Evolutionary conservation across 164 flowering plant species (phyloP).

Genomic region (Houttuynia cordata): DNA sequence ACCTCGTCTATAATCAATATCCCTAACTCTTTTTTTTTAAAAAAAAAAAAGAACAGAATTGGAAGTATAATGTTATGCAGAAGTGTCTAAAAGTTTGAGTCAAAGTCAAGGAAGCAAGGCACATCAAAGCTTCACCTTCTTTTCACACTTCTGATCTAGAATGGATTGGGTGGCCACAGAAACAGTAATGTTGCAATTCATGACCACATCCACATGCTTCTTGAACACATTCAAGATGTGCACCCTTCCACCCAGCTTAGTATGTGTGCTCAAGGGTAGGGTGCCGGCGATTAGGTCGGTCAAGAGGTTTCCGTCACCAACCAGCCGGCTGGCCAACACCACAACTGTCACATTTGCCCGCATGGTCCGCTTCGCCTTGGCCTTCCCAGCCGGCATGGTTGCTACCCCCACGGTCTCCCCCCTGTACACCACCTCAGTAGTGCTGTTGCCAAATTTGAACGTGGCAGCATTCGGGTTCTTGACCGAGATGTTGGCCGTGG

Average conservation of each 20-base stretch:
- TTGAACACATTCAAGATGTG: constrained; percentile 28
- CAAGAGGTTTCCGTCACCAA: constrained; percentile 14
- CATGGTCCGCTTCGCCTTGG: constrained; percentile 26
- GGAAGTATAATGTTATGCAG: no score
- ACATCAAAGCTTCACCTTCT: constrained; percentile 18
- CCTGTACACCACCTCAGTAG: constrained; percentile 18
- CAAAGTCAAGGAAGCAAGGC: not conserved
- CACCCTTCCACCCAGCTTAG: constrained; percentile 43
- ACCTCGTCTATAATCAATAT: no score
- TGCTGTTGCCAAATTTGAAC: constrained; percentile 26
- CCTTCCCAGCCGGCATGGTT: constrained; percentile 21
- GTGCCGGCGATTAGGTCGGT: constrained; percentile 24
- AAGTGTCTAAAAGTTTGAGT: not conserved
- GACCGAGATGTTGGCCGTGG: constrained; percentile 19
- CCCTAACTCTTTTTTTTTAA: no score
- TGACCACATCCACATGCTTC: constrained; percentile 34
- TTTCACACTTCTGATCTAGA: constrained; percentile 37
- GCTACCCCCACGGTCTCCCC: constrained; percentile 29
- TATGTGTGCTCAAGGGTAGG: constrained; percentile 30
- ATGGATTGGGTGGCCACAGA: constrained; percentile 25
- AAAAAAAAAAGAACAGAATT: no score
- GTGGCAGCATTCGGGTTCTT: constrained; percentile 37
- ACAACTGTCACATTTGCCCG: constrained; percentile 35
- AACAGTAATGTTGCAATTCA: constrained; percentile 46
- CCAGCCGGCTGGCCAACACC: constrained; percentile 22